Base-by-base conservation (phyloP, 352 stramenopile genomes). In the Globisporangium mamillatum region DNA sequence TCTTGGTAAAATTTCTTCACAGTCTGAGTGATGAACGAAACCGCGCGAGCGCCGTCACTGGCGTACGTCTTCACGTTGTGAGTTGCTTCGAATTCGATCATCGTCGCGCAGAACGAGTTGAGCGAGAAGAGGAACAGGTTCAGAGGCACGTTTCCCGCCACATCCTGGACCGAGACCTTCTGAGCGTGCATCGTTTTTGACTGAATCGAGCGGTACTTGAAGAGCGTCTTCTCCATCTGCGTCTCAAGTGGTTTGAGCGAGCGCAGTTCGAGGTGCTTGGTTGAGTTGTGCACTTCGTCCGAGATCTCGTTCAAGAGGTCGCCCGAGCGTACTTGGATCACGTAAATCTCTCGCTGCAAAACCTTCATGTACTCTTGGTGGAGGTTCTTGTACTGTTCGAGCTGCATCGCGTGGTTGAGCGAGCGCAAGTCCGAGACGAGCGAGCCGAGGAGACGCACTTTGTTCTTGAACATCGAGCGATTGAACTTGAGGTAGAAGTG, bases 41-140 rank as follows among this genome's bases (percentile, higher is more conserved):
- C 27, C 0, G 81, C 80, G 16, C 86, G 86, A n/a, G 71, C 78
- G 22, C 66, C 67, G 22, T 69, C 73, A 24, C 64, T 41, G 27
- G 75, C 66, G 60, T 89, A 84, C 50, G 79, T 71, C 65, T 89
- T 92, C 22, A 74, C 69, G 71, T 92, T 92, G 74, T 90, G 81
- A 0, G 44, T 74, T n/a, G 81, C 74, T 71, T 91, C 76, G 64
- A 88, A 94, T 50, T 87, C 78, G 34, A 93, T 81, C 20, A 94
- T 53, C 3, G 84, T 92, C 44, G 79, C 82, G 71, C 87, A 94
- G 52, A 93, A 90, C 29, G 87, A 93, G 67, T 94, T 88, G 52
- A 94, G 76, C 29, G 86, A 93, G 63, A 93, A 94, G 4, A 93
- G 68, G 66, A 94, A 94, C 20, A 94, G 67, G 60, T 93, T 92